These are phyloP conservation scores for Puya raimondii DNA, from an alignment of 176 grass and related monocot genomes.

Conservation along the genomic window DNA sequence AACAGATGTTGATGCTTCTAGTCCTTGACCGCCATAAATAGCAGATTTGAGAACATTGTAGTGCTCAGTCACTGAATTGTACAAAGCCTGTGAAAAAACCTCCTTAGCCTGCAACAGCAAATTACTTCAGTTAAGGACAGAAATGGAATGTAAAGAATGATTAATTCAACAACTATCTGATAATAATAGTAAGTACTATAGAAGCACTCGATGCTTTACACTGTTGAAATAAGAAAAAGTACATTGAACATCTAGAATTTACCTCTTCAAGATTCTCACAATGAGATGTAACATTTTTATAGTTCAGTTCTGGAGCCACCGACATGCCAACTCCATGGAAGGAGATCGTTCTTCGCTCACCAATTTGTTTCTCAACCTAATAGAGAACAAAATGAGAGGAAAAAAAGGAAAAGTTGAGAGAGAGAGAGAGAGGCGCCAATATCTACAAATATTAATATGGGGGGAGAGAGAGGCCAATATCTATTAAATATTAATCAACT, in stretches of 20 bases:
- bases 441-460: not conserved
- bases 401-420: slow-evolving; percentile 14
- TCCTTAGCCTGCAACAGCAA: slow-evolving; percentile 41
- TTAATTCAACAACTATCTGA: not conserved
- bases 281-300: slow-evolving; percentile 36
- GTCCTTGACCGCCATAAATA: slow-evolving; percentile 42
- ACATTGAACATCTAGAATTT: slow-evolving; percentile 10
- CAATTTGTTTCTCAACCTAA: slow-evolving; percentile 93
- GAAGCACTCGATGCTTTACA: not conserved
- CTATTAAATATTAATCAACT: slow-evolving; percentile 3
- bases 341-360: slow-evolving; percentile 80
- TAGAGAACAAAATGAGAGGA: not conserved
- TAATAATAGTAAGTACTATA: not conserved
- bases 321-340: slow-evolving; percentile 91
- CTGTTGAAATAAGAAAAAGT: not conserved
- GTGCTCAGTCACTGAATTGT: slow-evolving; percentile 57
- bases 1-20: slow-evolving; percentile 34
- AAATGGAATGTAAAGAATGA: not conserved
- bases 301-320: slow-evolving; percentile 64
- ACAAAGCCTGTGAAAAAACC: slow-evolving; percentile 44
- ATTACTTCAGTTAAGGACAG: not conserved
- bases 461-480: too few species aligned
- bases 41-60: slow-evolving; percentile 72
- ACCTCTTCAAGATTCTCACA: slow-evolving; percentile 62
- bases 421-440: slow-evolving; percentile 6